Conservation (phyloP, 129 eudicot species). For the Escallonia herrerae region DNA sequence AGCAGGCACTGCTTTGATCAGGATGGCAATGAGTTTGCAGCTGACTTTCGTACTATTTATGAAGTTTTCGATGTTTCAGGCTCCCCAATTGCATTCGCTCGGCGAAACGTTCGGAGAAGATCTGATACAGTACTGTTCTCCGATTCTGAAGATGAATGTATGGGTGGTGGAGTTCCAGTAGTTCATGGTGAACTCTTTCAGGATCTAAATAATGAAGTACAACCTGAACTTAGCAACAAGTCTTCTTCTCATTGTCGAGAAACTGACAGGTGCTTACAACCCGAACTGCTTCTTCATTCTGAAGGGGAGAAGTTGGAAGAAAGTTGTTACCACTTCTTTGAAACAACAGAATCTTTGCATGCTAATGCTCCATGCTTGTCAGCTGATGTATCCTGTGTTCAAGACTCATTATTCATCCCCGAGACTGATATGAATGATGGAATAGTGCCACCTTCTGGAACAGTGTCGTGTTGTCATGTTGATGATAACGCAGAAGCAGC, state of each 20-base stretch:
- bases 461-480: slow-evolving; percentile 38
- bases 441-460: slow-evolving; percentile 29
- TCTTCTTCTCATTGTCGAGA: slow-evolving; percentile 12
- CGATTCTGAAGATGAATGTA: slow-evolving; percentile 54
- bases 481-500: slow-evolving; percentile 21
- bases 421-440: slow-evolving; percentile 58
- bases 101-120: slow-evolving; percentile 45
- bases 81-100: slow-evolving; percentile 49
- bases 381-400: slow-evolving; percentile 55
- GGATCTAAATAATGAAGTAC: slow-evolving; percentile 17
- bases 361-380: slow-evolving; percentile 23
- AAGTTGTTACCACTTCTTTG: slow-evolving; percentile 15
- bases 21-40: slow-evolving; percentile 36
- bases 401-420: slow-evolving; percentile 75
- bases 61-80: slow-evolving; percentile 34
- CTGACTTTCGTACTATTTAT: slow-evolving; percentile 13
- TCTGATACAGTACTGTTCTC: slow-evolving; percentile 37
- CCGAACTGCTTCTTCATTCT: slow-evolving; percentile 11
- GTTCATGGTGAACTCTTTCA: slow-evolving; percentile 2
- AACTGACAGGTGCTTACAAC: slow-evolving; percentile 6
- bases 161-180: slow-evolving; percentile 17
- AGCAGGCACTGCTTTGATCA: slow-evolving; percentile 34
- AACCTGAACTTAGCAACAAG: slow-evolving; percentile 15
- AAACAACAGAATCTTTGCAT: slow-evolving; percentile 17
- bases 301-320: slow-evolving; percentile 19